Conservation (phyloP, 495 filamentous ascomycete genomes). For the Saxophila tyrrhenica region DNA sequence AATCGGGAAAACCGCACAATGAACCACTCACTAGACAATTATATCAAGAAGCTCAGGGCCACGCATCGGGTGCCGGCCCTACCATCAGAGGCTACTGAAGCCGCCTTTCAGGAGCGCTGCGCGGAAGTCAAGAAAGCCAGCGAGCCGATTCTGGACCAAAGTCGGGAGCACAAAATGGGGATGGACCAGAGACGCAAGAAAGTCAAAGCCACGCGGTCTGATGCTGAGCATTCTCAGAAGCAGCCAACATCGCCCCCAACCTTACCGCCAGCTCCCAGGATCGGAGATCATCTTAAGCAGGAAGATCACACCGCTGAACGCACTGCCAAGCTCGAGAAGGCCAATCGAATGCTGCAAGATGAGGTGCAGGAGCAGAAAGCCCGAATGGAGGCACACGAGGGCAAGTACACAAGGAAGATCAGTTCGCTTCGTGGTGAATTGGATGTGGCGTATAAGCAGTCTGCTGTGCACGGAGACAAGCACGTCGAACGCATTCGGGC, state of each 20-base stretch:
- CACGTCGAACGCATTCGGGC: conserved; percentile 11
- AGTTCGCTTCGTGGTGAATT: conserved; percentile 6
- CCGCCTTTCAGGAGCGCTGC: too few species aligned
- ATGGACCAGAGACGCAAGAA: too few species aligned
- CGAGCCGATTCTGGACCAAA: too few species aligned
- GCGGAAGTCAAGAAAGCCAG: not conserved
- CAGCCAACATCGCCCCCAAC: too few species aligned
- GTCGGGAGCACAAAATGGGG: too few species aligned
- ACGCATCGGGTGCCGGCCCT: too few species aligned
- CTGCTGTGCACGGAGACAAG: conserved; percentile 15
- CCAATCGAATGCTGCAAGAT: conserved; percentile 10
- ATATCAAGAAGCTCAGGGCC: not conserved
- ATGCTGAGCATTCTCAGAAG: too few species aligned
- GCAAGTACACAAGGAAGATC: conserved; percentile 12
- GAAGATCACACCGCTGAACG: not conserved
- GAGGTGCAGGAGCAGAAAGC: conserved; percentile 19
- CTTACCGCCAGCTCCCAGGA: too few species aligned
- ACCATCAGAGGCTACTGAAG: too few species aligned
- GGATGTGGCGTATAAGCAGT: conserved; percentile 15
- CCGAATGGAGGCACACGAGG: conserved; percentile 1
- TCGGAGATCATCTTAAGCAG: too few species aligned
- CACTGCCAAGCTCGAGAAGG: conserved; percentile 6
- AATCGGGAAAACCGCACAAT: too few species aligned
- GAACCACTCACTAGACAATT: not conserved
- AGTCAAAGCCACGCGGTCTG: too few species aligned